These are phyloP conservation scores for Bauhinia variegata DNA, from an alignment of 306 rosid species.

Conservation along the genomic window DNA sequence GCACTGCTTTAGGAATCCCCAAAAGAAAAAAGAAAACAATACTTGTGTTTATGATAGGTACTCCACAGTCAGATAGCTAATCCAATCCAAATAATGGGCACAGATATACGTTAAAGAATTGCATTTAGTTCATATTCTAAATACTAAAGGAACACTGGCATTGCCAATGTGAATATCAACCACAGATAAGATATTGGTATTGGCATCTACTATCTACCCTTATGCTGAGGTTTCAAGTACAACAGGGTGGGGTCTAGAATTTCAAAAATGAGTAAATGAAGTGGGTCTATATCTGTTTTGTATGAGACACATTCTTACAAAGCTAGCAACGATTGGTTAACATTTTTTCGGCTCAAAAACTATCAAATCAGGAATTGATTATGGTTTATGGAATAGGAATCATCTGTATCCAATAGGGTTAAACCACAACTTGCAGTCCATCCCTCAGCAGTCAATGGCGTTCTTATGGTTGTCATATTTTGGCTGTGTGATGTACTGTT, in stretches of 20 bases:
- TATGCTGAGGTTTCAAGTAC: neutral
- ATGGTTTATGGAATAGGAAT: neutral
- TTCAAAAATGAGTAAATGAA: no score
- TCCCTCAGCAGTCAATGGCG: no score
- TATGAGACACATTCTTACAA: conserved; percentile 10
- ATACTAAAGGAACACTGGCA: neutral
- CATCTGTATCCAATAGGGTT: no score
- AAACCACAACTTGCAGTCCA: no score
- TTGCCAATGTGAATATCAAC: neutral
- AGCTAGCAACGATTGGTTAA: conserved; percentile 19
- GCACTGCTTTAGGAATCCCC: no score
- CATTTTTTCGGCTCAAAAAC: neutral
- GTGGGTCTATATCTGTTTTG: neutral
- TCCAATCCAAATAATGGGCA: conserved; percentile 8
- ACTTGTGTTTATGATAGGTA: no score
- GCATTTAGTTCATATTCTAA: neutral
- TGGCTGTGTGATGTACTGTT: no score
- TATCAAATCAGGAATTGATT: neutral
- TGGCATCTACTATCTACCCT: conserved; percentile 29
- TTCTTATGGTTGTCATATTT: no score
- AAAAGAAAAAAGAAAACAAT: no score
- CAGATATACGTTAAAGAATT: neutral
- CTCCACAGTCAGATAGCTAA: conserved; percentile 6
- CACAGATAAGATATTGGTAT: conserved; percentile 6
- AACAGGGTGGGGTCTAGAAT: conserved; percentile 19